These are phyloP conservation scores for Nemania sp. DNA, from an alignment of 2,329 filamentous ascomycete genomes.

Conservation along the genomic window DNA sequence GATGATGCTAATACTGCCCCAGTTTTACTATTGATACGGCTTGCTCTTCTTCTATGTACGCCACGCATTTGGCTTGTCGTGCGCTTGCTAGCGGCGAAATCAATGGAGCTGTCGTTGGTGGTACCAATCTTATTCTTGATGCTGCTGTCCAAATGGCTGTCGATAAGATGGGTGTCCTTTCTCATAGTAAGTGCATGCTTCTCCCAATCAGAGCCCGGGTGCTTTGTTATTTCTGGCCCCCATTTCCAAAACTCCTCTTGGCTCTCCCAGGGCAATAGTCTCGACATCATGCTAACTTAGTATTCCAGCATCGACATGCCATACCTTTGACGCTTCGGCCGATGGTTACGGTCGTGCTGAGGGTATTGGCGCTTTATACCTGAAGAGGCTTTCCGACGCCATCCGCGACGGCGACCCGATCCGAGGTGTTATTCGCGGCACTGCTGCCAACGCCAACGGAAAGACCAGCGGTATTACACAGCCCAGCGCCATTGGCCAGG, in stretches of 20 bases:
- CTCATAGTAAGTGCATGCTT: slow-evolving; percentile 4
- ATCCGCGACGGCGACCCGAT: slow-evolving; percentile 27
- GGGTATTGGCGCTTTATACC: slow-evolving; percentile 12
- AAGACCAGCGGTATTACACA: slow-evolving; percentile 34
- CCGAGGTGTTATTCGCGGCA: slow-evolving; percentile 33
- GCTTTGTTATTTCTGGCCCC: too few species aligned
- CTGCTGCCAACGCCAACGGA: slow-evolving; percentile 34
- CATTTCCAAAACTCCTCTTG: too few species aligned
- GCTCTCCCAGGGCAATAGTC: not conserved
- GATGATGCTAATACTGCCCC: not conserved
- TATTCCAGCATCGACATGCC: not conserved
- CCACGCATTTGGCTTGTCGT: slow-evolving; percentile 38
- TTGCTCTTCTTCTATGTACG: slow-evolving; percentile 44
- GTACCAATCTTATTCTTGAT: slow-evolving; percentile 40
- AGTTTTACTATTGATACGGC: slow-evolving; percentile 37
- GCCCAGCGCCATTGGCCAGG: slow-evolving; percentile 32
- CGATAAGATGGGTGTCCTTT: slow-evolving; percentile 23
- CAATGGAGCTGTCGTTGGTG: slow-evolving; percentile 42
- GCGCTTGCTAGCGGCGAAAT: slow-evolving; percentile 37
- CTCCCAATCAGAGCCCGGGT: not conserved
- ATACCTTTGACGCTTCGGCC: slow-evolving; percentile 24
- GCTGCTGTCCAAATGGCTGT: slow-evolving; percentile 27
- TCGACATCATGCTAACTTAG: not conserved
- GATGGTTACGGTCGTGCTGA: slow-evolving; percentile 24
- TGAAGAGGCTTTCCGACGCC: slow-evolving; percentile 21